These are phyloP conservation scores for Pulveroboletus sp. DNA, from an alignment of 768 basidiomycete genomes.

Conservation along the genomic window DNA sequence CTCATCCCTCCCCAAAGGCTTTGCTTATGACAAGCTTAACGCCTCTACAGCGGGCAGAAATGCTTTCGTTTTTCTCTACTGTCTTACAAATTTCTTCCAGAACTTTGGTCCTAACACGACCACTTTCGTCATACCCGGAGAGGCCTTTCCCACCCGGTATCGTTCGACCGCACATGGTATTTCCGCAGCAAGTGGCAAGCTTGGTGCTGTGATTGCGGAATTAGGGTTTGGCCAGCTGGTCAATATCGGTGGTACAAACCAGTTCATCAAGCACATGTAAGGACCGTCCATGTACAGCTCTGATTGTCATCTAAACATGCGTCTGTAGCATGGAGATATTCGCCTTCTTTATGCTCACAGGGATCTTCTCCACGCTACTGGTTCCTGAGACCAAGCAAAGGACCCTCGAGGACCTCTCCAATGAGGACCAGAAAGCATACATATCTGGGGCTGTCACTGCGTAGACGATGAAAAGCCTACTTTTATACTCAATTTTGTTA, in stretches of 20 bases:
- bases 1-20: conserved; percentile 42
- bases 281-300: conserved; percentile 22
- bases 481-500: background rate
- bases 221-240: conserved; percentile 69
- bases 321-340: conserved; percentile 66
- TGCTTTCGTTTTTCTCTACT: conserved; percentile 81
- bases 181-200: conserved; percentile 78
- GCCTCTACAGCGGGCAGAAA: conserved; percentile 40
- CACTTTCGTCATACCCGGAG: conserved; percentile 79
- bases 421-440: conserved; percentile 66
- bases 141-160: conserved; percentile 86
- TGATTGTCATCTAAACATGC: conserved; percentile 2
- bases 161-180: conserved; percentile 85
- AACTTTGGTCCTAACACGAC: conserved; percentile 85
- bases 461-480: conserved; percentile 2
- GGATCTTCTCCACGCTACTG: conserved; percentile 76
- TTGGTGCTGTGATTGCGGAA: conserved; percentile 80
- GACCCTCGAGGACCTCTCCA: conserved; percentile 70
- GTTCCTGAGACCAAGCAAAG: conserved; percentile 74
- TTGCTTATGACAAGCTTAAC: conserved; percentile 59
- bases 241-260: conserved; percentile 64
- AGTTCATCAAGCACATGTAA: conserved; percentile 68
- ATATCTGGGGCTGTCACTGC: conserved; percentile 29
- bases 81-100: conserved; percentile 87
- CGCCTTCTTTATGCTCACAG: conserved; percentile 84